Evolutionary conservation across 257 asterid species (phyloP), one percentile per base, ranked within the genome.

Genomic region (Nicotiana knightiana): DNA sequence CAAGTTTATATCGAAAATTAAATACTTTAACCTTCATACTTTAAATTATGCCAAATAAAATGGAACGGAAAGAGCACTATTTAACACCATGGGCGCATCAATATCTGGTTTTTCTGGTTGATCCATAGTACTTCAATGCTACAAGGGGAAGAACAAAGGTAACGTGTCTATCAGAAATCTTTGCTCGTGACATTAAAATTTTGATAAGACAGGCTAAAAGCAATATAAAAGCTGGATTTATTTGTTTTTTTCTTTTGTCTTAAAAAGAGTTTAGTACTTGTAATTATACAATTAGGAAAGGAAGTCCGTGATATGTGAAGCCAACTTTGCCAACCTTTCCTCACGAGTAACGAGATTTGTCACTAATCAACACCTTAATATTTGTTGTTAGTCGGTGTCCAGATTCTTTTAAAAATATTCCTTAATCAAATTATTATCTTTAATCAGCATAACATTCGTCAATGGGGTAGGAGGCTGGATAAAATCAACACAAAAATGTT

Each of bases 241-340:
- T 13, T 51, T 68, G 21, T n/a, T 46, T 17, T 21, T 68, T 68
- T 39, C 57, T 39, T 18, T 15, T 68, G 32, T 39, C 32, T 68
- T 10, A 4, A 5, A n/a, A 68, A 21, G 3, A 53, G 18, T 4
- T 70, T 70, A 9, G 11, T n/a, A n/a, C 6, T 70, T 70, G 79
- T 5, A 28, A 63, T 62, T 65, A 48, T 43, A 4, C 77, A 62
- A 33, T 66, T 39, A 28, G 51, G 71, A 37, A 55, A 48, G 46
- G 51, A 61, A 80, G 77, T 83, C 83, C 86, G 84, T 84, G 83
- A 84, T 32, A 43, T 37, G 48, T 84, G 59, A 61, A 15, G 81
- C 77, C 83, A 61, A 79, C 16, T 55, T 53, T 26, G 75, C 76
- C 37, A 59, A 33, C 83, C 35, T 57, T 15, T 57, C n/a, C 67